Percentiles rank a stretch among this genome's conserved stretches.
These are phyloP conservation scores for Microcera coccophila DNA, from an alignment of 2,329 filamentous ascomycete genomes.

Conservation along the genomic window DNA sequence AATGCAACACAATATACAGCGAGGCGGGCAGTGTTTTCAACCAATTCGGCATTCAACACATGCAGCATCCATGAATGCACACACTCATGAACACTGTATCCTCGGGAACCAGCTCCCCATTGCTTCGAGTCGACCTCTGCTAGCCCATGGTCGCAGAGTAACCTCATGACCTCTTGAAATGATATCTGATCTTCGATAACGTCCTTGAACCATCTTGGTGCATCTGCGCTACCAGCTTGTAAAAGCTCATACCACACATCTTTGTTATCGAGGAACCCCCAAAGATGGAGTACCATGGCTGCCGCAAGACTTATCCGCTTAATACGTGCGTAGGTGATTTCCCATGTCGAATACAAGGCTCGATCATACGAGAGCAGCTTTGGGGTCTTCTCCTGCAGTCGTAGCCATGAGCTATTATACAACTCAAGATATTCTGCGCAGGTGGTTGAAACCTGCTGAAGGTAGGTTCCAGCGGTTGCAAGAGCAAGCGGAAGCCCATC, in stretches of 20 bases:
- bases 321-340: slow-evolving; percentile 37
- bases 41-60: slow-evolving; percentile 20
- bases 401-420: slow-evolving; percentile 38
- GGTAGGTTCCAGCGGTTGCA: slow-evolving; percentile 42
- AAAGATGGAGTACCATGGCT: slow-evolving; percentile 37
- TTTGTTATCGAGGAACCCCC: slow-evolving; percentile 41
- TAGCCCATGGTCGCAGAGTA: slow-evolving; percentile 30
- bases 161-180: slow-evolving; percentile 26
- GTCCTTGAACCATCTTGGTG: slow-evolving; percentile 21
- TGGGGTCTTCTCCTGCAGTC: slow-evolving; percentile 30
- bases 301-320: slow-evolving; percentile 17
- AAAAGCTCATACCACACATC: slow-evolving; percentile 46
- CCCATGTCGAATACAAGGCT: slow-evolving; percentile 36
- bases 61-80: slow-evolving; percentile 31
- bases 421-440: slow-evolving; percentile 37
- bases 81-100: slow-evolving; percentile 33
- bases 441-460: slow-evolving; percentile 34
- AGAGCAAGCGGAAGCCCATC: slow-evolving; percentile 46
- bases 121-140: slow-evolving; percentile 20
- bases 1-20: slow-evolving; percentile 11
- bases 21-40: slow-evolving; percentile 1
- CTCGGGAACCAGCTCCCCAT: slow-evolving; percentile 12
- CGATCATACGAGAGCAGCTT: slow-evolving; percentile 29
- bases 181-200: slow-evolving; percentile 18
- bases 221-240: slow-evolving; percentile 7